Conservation (phyloP, 768 basidiomycete genomes). For the Termitomyces heimii region DNA sequence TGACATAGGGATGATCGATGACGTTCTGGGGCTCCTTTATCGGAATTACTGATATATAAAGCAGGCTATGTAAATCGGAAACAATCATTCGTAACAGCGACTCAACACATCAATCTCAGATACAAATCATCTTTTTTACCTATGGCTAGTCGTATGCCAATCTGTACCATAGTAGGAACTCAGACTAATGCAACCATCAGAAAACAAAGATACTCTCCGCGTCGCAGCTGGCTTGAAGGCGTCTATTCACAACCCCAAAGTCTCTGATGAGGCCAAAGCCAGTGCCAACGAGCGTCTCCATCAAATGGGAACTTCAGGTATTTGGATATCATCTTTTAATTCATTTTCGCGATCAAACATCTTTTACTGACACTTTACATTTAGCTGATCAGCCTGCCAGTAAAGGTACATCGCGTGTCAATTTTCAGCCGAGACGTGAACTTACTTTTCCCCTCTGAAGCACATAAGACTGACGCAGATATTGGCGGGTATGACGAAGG, state of each 20-base stretch:
- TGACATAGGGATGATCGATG: background rate
- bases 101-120: too few relatives aligned
- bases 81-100: too few relatives aligned
- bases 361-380: background rate
- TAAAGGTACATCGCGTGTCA: background rate
- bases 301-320: background rate
- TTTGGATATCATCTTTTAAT: too few relatives aligned
- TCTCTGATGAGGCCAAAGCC: background rate
- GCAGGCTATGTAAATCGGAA: background rate
- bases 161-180: too few relatives aligned
- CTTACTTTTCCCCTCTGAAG: background rate
- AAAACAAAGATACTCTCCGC: background rate
- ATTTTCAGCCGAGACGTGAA: fast-evolving
- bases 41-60: background rate
- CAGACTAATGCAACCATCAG: too few relatives aligned
- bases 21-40: background rate
- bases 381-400: background rate
- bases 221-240: background rate
- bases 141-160: background rate
- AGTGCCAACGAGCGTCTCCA: background rate
- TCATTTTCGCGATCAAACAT: too few relatives aligned
- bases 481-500: background rate
- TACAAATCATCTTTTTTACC: background rate
- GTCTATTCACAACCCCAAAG: background rate
- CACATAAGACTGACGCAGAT: background rate